Percentiles rank a stretch among this genome's conserved stretches.
Evolutionary conservation across 306 rosid genomes (phyloP).

Genomic region (Dryas alaskensis): DNA sequence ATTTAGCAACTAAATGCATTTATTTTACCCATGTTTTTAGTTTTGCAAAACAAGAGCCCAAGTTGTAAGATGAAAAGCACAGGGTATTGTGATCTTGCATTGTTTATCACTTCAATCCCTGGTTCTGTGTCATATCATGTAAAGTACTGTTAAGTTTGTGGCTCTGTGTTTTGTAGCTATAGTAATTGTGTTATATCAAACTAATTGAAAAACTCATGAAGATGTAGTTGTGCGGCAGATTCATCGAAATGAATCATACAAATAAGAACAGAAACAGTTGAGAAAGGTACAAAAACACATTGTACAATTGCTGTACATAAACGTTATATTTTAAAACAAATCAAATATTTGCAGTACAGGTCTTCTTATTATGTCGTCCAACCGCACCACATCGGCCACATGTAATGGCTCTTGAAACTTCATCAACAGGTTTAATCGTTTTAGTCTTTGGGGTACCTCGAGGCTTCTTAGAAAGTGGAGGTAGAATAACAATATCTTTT

Average conservation of each 20-base stretch:
- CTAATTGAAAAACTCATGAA: too few relatives aligned
- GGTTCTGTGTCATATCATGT: too few relatives aligned
- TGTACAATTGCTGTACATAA: not conserved
- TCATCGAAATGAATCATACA: not conserved
- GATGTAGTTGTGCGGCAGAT: too few relatives aligned
- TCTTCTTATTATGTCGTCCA: not conserved
- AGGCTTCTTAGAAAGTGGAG: not conserved
- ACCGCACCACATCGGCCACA: not conserved
- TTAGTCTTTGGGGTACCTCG: not conserved
- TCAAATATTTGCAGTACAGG: not conserved
- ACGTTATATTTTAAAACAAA: not conserved
- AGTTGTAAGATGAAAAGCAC: too few relatives aligned
- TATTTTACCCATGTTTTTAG: too few relatives aligned
- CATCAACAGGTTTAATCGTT: not conserved
- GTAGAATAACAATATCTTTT: not conserved
- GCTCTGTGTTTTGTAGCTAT: too few relatives aligned
- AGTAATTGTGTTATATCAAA: too few relatives aligned
- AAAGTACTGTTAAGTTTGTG: too few relatives aligned
- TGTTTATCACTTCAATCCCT: too few relatives aligned
- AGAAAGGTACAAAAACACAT: not conserved
- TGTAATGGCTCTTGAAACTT: not conserved
- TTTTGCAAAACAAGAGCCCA: too few relatives aligned
- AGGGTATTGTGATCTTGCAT: too few relatives aligned
- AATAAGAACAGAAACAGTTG: not conserved
- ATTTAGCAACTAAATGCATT: too few relatives aligned